A percentile compares a stretch with the other conserved stretches of the same genome.
These are phyloP conservation scores for Miamiensis avidus DNA, from an alignment of 169 alveolate genomes.

Conservation along the genomic window DNA sequence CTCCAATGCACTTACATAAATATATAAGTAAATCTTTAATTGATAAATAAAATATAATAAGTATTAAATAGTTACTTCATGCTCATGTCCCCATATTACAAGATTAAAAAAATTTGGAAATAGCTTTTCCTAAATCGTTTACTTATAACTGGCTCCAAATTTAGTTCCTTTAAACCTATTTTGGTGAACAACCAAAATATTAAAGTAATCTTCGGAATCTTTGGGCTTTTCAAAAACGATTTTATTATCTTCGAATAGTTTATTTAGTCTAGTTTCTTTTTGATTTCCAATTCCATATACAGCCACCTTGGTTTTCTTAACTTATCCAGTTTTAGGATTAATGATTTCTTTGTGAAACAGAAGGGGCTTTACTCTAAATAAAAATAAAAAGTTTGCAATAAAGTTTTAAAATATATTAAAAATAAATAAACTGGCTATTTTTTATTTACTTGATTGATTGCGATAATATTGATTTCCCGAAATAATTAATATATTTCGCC, in stretches of 20 bases:
- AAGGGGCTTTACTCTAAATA: slow-evolving; percentile 18
- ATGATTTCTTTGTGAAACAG: too few relatives aligned
- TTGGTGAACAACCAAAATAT: slow-evolving; percentile 95
- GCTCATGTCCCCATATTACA: neutral
- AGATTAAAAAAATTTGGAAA: too few relatives aligned
- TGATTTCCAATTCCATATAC: slow-evolving; percentile 96
- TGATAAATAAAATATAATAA: too few relatives aligned
- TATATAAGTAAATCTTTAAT: too few relatives aligned
- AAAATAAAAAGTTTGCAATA: neutral
- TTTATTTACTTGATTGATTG: slow-evolving; percentile 70
- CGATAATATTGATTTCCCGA: slow-evolving; percentile 87
- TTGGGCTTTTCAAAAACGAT: slow-evolving; percentile 90
- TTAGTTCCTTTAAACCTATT: slow-evolving; percentile 90
- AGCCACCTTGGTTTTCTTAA: slow-evolving; percentile 87
- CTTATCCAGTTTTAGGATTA: slow-evolving; percentile 81
- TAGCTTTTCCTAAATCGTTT: neutral
- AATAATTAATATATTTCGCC: slow-evolving; percentile 89
- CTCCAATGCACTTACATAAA: neutral
- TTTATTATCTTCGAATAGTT: slow-evolving; percentile 86
- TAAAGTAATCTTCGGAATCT: slow-evolving; percentile 75
- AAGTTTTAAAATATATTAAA: neutral
- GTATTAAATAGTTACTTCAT: too few relatives aligned
- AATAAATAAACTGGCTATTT: neutral
- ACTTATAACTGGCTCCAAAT: slow-evolving; percentile 54
- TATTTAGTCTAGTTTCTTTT: slow-evolving; percentile 92